Percentiles rank a stretch among this genome's conserved stretches.
Conservation (phyloP, 176 grass and related monocot species). For the Oryza meyeriana region DNA sequence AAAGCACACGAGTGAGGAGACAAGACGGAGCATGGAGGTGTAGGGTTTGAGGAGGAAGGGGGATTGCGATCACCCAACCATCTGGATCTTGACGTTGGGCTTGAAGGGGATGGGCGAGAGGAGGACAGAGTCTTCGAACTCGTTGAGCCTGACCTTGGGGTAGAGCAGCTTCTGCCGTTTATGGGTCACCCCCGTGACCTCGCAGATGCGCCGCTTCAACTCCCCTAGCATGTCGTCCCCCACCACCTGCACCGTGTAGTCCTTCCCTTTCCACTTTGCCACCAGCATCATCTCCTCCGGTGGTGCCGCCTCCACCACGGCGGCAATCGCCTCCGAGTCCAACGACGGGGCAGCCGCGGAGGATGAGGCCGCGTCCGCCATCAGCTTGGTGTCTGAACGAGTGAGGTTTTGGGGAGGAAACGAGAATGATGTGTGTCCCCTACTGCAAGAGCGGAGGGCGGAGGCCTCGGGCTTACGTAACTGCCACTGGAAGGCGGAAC, state of each 20-base stretch:
- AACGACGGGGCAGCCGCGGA: not conserved
- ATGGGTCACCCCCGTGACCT: constrained; percentile 81
- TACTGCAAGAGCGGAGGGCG: too few species aligned
- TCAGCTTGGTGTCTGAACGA: constrained; percentile 1
- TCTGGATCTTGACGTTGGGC: constrained; percentile 64
- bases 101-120: constrained; percentile 83
- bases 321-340: constrained; percentile 27
- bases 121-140: constrained; percentile 54
- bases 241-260: constrained; percentile 77
- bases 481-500: too few species aligned
- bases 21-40: not conserved
- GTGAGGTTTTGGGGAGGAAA: not conserved
- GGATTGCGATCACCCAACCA: constrained; percentile 70
- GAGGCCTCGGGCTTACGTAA: too few species aligned
- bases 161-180: constrained; percentile 90
- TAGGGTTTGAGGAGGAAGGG: not conserved
- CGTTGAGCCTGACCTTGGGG: constrained; percentile 76
- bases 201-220: constrained; percentile 93
- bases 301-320: constrained; percentile 30
- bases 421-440: too few species aligned
- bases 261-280: constrained; percentile 75
- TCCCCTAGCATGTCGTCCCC: constrained; percentile 84
- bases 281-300: constrained; percentile 81
- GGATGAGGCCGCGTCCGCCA: constrained; percentile 47
- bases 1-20: not conserved